Evolutionary conservation across 1,284 basidiomycete genomes (phyloP).

Genomic region (Trametes pubescens): DNA sequence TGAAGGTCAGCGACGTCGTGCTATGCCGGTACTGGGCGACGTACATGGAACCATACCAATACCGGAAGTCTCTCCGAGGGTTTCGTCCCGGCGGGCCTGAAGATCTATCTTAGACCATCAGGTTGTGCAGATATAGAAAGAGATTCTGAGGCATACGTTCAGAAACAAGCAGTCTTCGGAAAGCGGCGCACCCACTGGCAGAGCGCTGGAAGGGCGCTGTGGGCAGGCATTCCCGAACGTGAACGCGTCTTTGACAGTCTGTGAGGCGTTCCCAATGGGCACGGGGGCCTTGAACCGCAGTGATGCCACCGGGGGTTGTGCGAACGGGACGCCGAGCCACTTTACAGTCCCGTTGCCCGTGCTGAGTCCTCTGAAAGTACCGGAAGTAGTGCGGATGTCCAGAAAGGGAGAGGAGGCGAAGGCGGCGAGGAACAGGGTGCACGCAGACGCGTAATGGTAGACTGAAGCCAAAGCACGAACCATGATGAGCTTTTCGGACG

Average conservation of each 20-base stretch:
- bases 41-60: conserved; percentile 32
- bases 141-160: conserved; percentile 47
- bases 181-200: conserved; percentile 59
- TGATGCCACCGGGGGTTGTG: conserved; percentile 60
- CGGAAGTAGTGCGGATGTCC: conserved; percentile 51
- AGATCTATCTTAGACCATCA: conserved; percentile 19
- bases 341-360: conserved; percentile 53
- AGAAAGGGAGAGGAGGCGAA: conserved; percentile 16
- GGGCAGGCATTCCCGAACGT: conserved; percentile 66
- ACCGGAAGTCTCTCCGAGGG: conserved; percentile 22
- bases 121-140: not conserved
- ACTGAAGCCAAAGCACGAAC: not conserved
- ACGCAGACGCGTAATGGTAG: not conserved
- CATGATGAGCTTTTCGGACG: not conserved
- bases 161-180: conserved; percentile 64
- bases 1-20: not conserved
- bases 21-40: not conserved
- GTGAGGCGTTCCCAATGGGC: conserved; percentile 49
- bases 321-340: conserved; percentile 75
- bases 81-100: conserved; percentile 25
- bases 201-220: conserved; percentile 49
- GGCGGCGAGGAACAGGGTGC: not conserved
- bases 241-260: conserved; percentile 52
- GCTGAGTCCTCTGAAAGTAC: conserved; percentile 55
- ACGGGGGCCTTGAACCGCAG: conserved; percentile 69